Percentiles rank a stretch among this genome's conserved stretches.
phyloP scores from a whole-genome alignment of 257 asterid genomes.

The Cynanchum wilfordii region DNA sequence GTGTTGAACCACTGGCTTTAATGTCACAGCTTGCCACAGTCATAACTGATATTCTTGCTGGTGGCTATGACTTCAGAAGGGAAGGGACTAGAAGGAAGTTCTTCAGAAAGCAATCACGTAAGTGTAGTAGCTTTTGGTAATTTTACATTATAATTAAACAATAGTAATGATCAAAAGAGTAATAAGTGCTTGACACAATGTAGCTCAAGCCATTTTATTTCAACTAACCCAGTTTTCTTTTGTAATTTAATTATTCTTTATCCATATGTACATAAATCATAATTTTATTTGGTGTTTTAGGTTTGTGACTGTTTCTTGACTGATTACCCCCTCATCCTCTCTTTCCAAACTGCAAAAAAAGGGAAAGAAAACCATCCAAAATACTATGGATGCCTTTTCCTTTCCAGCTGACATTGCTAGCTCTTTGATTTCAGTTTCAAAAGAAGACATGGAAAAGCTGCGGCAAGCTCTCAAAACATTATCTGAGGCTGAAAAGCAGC shows the following conservation, averaged over 20 bases:
- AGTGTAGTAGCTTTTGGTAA: slow-evolving; percentile 18
- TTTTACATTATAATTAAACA: background rate
- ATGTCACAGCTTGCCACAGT: slow-evolving; percentile 98
- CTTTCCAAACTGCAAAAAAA: slow-evolving; percentile 8
- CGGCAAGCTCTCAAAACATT: slow-evolving; percentile 89
- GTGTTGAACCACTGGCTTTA: slow-evolving; percentile 90
- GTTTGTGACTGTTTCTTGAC: background rate
- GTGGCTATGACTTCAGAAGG: slow-evolving; percentile 68
- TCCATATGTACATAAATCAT: background rate
- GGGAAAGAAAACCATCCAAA: background rate
- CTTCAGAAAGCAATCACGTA: slow-evolving; percentile 62
- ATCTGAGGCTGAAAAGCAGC: slow-evolving; percentile 97
- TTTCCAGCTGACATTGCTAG: slow-evolving; percentile 6
- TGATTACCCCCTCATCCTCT: slow-evolving; percentile 5
- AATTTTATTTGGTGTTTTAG: background rate
- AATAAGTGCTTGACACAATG: background rate
- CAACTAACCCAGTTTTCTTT: background rate
- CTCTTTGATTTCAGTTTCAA: slow-evolving; percentile 51
- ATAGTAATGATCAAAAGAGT: background rate
- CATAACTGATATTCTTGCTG: slow-evolving; percentile 94
- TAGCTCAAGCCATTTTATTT: background rate
- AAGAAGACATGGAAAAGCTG: slow-evolving; percentile 84
- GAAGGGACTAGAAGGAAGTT: slow-evolving; percentile 73
- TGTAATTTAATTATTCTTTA: background rate
- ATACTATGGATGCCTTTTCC: slow-evolving; percentile 1